Evolutionary conservation across 164 flowering plant genomes (phyloP), one percentile per base, ranked within the genome.

Genomic region (Vitis riparia): DNA sequence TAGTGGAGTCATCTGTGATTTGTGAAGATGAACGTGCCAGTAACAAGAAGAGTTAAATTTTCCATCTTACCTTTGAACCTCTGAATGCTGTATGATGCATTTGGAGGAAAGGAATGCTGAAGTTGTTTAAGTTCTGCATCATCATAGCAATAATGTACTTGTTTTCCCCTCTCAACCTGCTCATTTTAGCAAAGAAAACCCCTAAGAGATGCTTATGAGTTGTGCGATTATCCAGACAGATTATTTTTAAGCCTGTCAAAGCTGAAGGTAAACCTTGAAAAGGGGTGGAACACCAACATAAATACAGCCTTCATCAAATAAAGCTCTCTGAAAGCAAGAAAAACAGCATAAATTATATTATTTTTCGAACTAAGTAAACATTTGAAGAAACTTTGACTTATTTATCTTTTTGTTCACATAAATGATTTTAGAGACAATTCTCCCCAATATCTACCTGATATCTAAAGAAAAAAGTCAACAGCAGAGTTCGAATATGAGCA

Each of bases 231-330:
- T 50, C 12, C 59, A 51, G 29, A 47, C 47, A 59, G 7, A 68
- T 65, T 9, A 23, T 16, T 6, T 49, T 9, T 9, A 13, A 12
- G 66, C 17, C 12, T 52, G 53, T 37, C 2, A 58, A 8, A 49
- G 58, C 57, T 57, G 13, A 67, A 69, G 9, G 15, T 72, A 51
- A 14, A 92, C 98, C 97, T 94, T 94, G 79, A 85, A 94, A 29
- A 94, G 85, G 15, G 98, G 98, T 60, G 99, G 98, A 76, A 93
- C 98, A 17, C 99, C 99, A 71, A 91, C 98, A 72, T 93, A 96
- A 55, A 96, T 92, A 82, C 85, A 91, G 23, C 99, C 98, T 81
- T 84, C 98, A 62, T 91, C 99, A 75, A 93, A 91, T 65, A 96
- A 81, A 68, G 98, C 88, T 87, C 81, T 93, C 98, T 95, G 89